Base-by-base conservation (phyloP, 129 eudicot species). In the Flaveria sonorensis region DNA sequence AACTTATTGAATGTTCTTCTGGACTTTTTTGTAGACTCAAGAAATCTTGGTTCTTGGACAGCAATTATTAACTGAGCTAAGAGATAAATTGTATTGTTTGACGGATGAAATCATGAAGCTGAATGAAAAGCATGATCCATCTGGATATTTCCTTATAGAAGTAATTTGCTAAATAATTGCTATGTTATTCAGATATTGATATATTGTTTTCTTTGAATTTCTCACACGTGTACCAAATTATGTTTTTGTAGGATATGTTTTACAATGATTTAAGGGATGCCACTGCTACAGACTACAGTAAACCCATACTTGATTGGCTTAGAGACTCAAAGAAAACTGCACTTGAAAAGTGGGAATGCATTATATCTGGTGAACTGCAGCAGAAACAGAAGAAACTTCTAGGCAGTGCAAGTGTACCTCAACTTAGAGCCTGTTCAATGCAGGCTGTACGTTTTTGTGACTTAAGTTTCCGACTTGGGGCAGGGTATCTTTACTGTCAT, bases 141-240 rank as follows among this genome's bases (percentile, higher is more conserved):
- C 99, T 64, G 99, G 99, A 72, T 94, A 89, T 85, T 89, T 91
- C 80, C 88, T 94, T 28, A 82, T 91, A 43, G 98, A 93, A 74
- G 97, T 80, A 82, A 81, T 61, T 74, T 30, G 12, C 40, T 74
- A n/a, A 57, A 20, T 46, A 32, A 42, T 1, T 40, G 0, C 16
- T 30, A 16, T 59, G 32, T 15, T 74, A 40, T 72, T 47, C 51
- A 24, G n/a, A 56, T 43, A 47, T 53, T 14, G 57, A 42, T 7
- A 56, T 43, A 47, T 45, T 14, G 64, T 23, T 73, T 1, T 45
- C 52, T 67, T 11, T 51, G 73, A 18, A 14, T 57, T 77, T 6
- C 45, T 63, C 39, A 36, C 74, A 12, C 9, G 21, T 51, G 28
- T 59, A 81, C 53, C 24, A 18, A 71, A 28, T 68, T 47, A 0